Evolutionary conservation across 768 basidiomycete species (phyloP), one percentile per base, ranked within the genome.

Genomic region (Mycena amicta): DNA sequence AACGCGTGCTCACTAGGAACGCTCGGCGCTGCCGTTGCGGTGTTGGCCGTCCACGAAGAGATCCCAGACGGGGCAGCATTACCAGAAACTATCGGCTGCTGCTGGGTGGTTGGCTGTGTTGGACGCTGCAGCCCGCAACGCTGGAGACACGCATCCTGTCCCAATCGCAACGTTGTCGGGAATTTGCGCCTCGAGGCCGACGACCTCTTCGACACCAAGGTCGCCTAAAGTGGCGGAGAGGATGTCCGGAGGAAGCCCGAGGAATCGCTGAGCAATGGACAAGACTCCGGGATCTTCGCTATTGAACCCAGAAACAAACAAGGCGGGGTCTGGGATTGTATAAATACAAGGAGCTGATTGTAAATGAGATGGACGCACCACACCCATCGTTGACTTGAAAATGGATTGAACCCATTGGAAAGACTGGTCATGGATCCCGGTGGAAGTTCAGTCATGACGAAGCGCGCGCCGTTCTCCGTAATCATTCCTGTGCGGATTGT

Each of bases 331-430:
- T 68, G 68, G 0, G 65, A 22, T 13, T 43, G 37, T 65, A 69
- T 15, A 66, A 72, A 59, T 71, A 66, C 4, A 61, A 64, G 5
- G 64, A 66, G 15, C 70, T 63, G 61, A 69, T 69, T 68, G n/a
- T 22, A 15, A 13, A 18, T 5, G 20, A 30, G 33, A 13, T 20
- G 23, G 15, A 51, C 64, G 11, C 29, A 66, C 65, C 40, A 50
- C 66, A 67, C 6, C 59, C 60, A 18, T 55, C 51, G 37, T 67
- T 67, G 46, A 62, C 52, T 41, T 67, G 63, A 39, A 67, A 67
- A 29, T 65, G 64, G 26, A 67, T 56, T 1, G 64, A 57, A 4
- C 64, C 64, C 61, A 55, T 22, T 29, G 67, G 51, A 52, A 62
- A 59, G 53, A 64, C n/a, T 31, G 2, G 67, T 60, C 57, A 59